Evolutionary conservation across 495 filamentous ascomycete genomes (phyloP).

Genomic region (Lasiosphaeria miniovina): DNA sequence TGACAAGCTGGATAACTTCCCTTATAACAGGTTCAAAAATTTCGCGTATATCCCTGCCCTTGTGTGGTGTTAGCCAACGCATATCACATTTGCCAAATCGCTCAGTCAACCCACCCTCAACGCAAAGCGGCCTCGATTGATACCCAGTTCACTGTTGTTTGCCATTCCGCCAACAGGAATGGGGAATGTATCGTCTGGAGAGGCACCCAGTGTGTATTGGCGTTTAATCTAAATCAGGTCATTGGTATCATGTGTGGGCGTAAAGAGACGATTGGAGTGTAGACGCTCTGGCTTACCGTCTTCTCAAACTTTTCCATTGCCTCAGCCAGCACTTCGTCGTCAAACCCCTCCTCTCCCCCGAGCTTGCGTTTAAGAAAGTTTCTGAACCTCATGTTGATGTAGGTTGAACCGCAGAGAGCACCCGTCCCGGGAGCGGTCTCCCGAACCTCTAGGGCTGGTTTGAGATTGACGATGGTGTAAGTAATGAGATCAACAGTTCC

Average conservation of each 20-base stretch:
- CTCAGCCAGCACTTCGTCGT: conserved; percentile 35
- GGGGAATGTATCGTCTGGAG: conserved; percentile 28
- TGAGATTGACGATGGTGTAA: conserved; percentile 50
- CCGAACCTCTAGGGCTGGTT: conserved; percentile 45
- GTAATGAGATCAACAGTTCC: conserved; percentile 59
- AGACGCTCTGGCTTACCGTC: conserved; percentile 15
- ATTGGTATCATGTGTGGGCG: neutral
- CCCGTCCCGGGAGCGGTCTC: conserved; percentile 52
- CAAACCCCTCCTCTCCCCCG: conserved; percentile 30
- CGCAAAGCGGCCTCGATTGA: conserved; percentile 28
- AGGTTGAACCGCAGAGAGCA: conserved; percentile 54
- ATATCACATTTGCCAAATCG: neutral
- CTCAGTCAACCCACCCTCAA: conserved; percentile 19
- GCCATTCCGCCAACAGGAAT: conserved; percentile 34
- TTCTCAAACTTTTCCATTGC: conserved; percentile 39
- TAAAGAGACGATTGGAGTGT: neutral
- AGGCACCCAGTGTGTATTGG: conserved; percentile 25
- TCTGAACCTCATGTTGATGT: conserved; percentile 50
- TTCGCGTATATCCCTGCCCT: conserved; percentile 39
- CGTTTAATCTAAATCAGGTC: conserved; percentile 23
- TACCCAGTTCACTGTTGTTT: conserved; percentile 27
- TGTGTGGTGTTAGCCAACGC: conserved; percentile 16
- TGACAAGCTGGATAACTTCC: conserved; percentile 57
- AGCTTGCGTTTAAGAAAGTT: conserved; percentile 41
- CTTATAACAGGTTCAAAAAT: conserved; percentile 59